Percentiles rank a stretch among this genome's conserved stretches.
These are phyloP conservation scores for Acorus gramineus DNA, from an alignment of 106 monocot species.

Conservation along the genomic window DNA sequence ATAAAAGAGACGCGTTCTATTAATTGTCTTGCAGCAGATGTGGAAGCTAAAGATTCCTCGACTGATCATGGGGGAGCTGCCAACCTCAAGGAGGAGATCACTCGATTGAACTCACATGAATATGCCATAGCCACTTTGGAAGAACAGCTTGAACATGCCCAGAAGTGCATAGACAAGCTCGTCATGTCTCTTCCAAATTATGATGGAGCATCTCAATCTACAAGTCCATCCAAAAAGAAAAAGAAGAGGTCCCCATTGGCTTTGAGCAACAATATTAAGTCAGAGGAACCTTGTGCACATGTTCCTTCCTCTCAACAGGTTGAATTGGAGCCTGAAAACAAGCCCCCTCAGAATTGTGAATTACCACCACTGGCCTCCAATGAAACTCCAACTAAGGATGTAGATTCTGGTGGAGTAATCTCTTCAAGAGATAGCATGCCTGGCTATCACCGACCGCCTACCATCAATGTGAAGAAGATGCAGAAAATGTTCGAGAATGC, in stretches of 20 bases:
- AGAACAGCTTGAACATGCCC: conserved; percentile 82
- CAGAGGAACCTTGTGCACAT: conserved; percentile 84
- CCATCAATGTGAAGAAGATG: conserved; percentile 96
- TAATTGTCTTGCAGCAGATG: conserved; percentile 31
- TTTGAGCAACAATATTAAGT: conserved; percentile 34
- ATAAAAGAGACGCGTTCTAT: conserved; percentile 68
- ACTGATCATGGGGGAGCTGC: conserved; percentile 21
- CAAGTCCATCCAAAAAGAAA: conserved; percentile 40
- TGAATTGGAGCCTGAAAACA: conserved; percentile 60
- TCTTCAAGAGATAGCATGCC: conserved; percentile 79
- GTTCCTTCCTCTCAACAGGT: conserved; percentile 42
- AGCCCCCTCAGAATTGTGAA: conserved; percentile 30
- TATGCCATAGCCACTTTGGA: conserved; percentile 72
- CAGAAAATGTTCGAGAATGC: conserved; percentile 97
- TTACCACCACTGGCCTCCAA: conserved; percentile 26
- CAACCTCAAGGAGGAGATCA: conserved; percentile 81
- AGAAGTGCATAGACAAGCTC: conserved; percentile 81
- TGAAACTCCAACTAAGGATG: conserved; percentile 55
- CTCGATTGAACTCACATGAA: conserved; percentile 76
- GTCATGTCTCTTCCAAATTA: conserved; percentile 68
- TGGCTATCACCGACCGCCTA: conserved; percentile 41
- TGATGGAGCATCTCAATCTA: conserved; percentile 25
- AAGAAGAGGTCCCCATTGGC: conserved; percentile 55
- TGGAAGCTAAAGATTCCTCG: conserved; percentile 6
- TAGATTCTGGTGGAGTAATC: conserved; percentile 37